Evolutionary conservation across 768 basidiomycete species (phyloP).

Genomic region (Trametes gibbosa): DNA sequence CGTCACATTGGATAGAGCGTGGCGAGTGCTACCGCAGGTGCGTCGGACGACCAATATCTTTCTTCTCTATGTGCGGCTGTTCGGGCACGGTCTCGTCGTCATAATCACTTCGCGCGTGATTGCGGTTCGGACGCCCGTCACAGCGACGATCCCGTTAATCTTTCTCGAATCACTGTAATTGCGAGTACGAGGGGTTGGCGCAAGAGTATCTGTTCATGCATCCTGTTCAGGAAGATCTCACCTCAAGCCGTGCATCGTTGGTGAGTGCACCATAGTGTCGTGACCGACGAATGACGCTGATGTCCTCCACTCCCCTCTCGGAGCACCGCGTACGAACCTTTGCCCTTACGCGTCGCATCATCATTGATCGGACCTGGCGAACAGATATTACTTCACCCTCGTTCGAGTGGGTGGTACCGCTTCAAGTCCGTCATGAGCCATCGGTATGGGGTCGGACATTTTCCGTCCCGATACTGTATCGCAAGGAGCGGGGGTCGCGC

Average conservation of each 20-base stretch:
- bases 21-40: neutral
- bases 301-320: neutral
- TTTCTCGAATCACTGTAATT: neutral
- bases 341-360: conserved; percentile 5
- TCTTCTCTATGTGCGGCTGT: neutral
- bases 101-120: neutral
- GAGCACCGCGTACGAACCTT: neutral
- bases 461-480: neutral
- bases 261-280: too few relatives aligned
- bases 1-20: neutral
- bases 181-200: neutral
- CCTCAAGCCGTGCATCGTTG: too few relatives aligned
- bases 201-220: too few relatives aligned
- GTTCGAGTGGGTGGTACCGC: neutral
- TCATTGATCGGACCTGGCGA: conserved; percentile 11
- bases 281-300: neutral
- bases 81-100: neutral
- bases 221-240: too few relatives aligned
- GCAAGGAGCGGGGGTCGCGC: neutral
- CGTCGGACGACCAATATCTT: neutral
- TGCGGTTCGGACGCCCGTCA: neutral
- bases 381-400: neutral
- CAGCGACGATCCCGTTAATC: conserved; percentile 3
- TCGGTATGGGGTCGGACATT: neutral
- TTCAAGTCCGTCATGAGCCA: neutral